These are phyloP conservation scores for Quercus dentata DNA, from an alignment of 306 rosid genomes.

Conservation along the genomic window DNA sequence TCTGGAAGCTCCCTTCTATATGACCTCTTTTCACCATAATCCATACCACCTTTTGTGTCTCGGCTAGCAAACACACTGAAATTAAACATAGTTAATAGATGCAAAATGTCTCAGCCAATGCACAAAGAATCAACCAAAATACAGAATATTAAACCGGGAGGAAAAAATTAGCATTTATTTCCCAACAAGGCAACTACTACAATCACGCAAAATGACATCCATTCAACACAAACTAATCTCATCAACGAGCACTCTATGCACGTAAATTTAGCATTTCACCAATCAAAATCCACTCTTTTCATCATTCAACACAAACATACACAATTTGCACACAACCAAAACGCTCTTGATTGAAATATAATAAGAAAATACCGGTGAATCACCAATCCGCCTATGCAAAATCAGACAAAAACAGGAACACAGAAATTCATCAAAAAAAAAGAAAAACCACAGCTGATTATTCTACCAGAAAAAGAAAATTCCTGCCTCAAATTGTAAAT, in stretches of 20 bases:
- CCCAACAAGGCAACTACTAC: neutral
- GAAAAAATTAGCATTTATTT: neutral
- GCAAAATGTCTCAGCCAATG: neutral
- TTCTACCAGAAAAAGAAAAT: neutral
- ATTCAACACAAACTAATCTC: neutral
- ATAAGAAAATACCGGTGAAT: neutral
- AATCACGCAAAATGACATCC: neutral
- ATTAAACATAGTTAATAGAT: neutral
- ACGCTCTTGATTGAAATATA: neutral
- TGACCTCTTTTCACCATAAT: constrained; percentile 33
- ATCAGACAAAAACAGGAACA: neutral
- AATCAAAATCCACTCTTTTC: neutral
- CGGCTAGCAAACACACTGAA: constrained; percentile 47
- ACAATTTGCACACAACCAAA: neutral
- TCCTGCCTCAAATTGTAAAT: neutral
- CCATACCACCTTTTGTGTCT: constrained; percentile 32
- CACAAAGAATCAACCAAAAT: neutral
- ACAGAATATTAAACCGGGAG: neutral
- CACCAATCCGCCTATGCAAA: neutral
- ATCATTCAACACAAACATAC: neutral
- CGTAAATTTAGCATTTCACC: neutral
- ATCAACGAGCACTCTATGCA: neutral
- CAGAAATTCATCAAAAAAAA: neutral
- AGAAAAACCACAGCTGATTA: neutral
- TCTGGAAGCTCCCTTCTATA: constrained; percentile 28